Evolutionary conservation across 225 moss, liverwort and hornwort species (phyloP).

Genomic region (Rhytidiadelphus loreus): DNA sequence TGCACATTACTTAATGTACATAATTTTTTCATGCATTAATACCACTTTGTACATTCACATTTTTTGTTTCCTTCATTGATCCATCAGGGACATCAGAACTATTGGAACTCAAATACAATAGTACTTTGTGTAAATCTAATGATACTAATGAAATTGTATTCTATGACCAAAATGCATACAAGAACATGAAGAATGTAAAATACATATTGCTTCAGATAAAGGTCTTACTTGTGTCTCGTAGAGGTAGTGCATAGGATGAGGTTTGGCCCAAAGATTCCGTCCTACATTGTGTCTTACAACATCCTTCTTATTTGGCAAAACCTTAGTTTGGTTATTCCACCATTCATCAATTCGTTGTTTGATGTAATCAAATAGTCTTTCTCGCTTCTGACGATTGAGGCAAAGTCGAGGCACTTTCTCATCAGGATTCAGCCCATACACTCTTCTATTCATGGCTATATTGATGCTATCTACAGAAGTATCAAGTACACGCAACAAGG

Average conservation of each 20-base stretch:
- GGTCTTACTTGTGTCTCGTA: not conserved
- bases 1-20: too few species aligned
- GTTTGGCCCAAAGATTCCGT: not conserved
- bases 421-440: not conserved
- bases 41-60: too few species aligned
- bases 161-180: rapidly evolving
- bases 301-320: not conserved
- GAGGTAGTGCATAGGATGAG: not conserved
- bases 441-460: not conserved
- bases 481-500: not conserved
- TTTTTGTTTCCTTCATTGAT: too few species aligned
- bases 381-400: not conserved
- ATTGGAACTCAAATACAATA: too few species aligned
- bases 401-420: not conserved
- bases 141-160: too few species aligned
- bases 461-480: not conserved
- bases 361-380: not conserved
- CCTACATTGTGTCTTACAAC: not conserved
- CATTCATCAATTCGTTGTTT: not conserved
- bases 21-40: rapidly evolving
- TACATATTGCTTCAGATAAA: too few species aligned
- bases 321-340: not conserved
- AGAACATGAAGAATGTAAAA: too few species aligned
- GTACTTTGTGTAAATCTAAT: too few species aligned
- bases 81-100: too few species aligned